Base-by-base conservation (phyloP, 305 asterid species). In the Petunia hybrid region DNA sequence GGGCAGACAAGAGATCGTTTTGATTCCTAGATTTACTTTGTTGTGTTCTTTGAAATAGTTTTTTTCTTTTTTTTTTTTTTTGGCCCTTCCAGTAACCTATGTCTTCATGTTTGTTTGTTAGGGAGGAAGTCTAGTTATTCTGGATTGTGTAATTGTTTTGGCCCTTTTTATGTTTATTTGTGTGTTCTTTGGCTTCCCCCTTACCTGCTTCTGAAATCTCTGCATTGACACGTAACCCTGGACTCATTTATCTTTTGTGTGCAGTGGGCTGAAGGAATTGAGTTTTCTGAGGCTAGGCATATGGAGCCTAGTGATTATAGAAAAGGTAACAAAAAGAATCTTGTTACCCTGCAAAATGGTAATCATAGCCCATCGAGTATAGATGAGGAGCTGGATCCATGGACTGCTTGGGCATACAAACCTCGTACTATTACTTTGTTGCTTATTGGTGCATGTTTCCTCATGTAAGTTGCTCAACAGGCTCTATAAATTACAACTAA, bases 341-440 rank as follows among this genome's bases (percentile, higher is more conserved):
- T 31, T 60, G 84, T 66, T 78, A 42, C 83, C 80, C 80, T 88
- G 83, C 94, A 90, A 89, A 93, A 96, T 86, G 97, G 99, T 45
- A 87, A 86, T 61, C 83, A 45, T 46, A 80, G 81, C 82, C 61
- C 84, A 45, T 83, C 82, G 64, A 82, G 48, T 81, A 35, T 85
- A 16, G 96, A 92, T 79, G 97, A 90, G 77, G 99, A 91, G 83
- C 90, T 90, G 82, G 99, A 96, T 83, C 99, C 98, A 39, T 96
- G 99, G 99, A 96, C 97, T 12, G 98, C 98, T 71, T 96, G 98
- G 98, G 98, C 98, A 6, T 96, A 92, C 89, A 94, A 88, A 86
- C 99, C 99, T 63, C 98, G 89, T 41, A 96, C 99, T 16, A 86
- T 96, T 80, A 91, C 98, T 40, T 86, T 94, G 81, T 86, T 96